Conservation (phyloP, 176 grass and related monocot genomes). For the Phoenix dactylifera region DNA sequence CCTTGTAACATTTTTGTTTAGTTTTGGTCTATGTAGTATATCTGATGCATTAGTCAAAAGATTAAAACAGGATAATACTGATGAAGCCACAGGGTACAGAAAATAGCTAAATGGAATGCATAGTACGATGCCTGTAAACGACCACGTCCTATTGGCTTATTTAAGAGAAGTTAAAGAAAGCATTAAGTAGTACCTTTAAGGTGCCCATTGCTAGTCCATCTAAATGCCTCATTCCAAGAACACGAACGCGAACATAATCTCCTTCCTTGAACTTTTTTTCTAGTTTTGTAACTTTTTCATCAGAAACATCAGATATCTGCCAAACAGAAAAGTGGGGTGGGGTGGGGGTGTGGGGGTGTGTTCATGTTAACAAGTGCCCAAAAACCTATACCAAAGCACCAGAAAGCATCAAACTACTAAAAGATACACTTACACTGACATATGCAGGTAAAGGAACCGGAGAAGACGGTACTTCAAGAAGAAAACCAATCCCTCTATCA, state of each 20-base stretch:
- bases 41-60: no score
- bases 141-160: no score
- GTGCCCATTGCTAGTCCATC: constrained; percentile 82
- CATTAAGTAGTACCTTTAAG: constrained; percentile 43
- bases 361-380: no score
- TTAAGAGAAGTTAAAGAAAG: neutral
- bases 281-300: constrained; percentile 62
- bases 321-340: neutral
- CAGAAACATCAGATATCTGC: constrained; percentile 74
- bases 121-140: no score
- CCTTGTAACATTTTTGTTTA: no score
- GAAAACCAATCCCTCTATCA: constrained; percentile 80
- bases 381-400: constrained; percentile 16
- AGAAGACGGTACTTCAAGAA: constrained; percentile 80
- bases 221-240: constrained; percentile 76
- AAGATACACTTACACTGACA: constrained; percentile 61
- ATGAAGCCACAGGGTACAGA: no score
- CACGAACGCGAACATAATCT: constrained; percentile 53
- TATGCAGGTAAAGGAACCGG: constrained; percentile 64
- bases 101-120: no score
- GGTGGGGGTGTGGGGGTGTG: no score
- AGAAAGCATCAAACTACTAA: constrained; percentile 14
- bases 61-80: no score
- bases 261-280: constrained; percentile 90
- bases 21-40: no score